Evolutionary conservation across 2,329 filamentous ascomycete species (phyloP), one percentile per base, ranked within the genome.

Genomic region (Diaporthe humulicola): DNA sequence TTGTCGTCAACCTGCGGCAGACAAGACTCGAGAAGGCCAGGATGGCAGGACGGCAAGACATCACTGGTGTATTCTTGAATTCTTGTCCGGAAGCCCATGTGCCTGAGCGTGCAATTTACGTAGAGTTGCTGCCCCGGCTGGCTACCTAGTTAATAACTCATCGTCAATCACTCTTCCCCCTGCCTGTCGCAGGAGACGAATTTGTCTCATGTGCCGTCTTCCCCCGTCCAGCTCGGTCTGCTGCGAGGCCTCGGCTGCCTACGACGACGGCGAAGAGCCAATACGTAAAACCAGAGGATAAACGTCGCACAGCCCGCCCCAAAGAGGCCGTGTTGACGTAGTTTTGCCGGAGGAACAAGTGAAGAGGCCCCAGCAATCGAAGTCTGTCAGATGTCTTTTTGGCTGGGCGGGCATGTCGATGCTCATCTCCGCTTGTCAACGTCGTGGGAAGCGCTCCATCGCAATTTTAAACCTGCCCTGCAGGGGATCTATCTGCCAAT

Each of bases 381-480:
- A 28, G 15, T 50, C 33, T 69, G 64, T 40, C 48, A 52, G 64
- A 54, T 17, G 45, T 28, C 33, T 52, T 54, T 69, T 54, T 54
- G 22, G 64, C 48, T 40, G 64, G 64, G 64, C 64, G 33, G 30
- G 70, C 70, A 54, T 73, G 71, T 74, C 73, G 76, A 77, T 75
- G 52, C 77, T 71, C 50, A 67, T 74, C 48, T 72, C 58, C 74
- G 73, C 42, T 8, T 36, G 48, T 42, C 61, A 60, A 52, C 54
- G 67, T 70, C 25, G 38, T 66, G 52, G 36, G 25, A 48, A 42
- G 61, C 48, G 48, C 74, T 58, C 74, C 74, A 74, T 76, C 73
- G 74, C 73, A 76, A 76, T 76, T 73, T 72, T 60, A 64, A 48
- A 57, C 52, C 22, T 61, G 70, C 25, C 54, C 72, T 74, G 74